Evolutionary conservation across 768 basidiomycete genomes (phyloP), one percentile per base, ranked within the genome.

Genomic region (Tephrocybe sp.): DNA sequence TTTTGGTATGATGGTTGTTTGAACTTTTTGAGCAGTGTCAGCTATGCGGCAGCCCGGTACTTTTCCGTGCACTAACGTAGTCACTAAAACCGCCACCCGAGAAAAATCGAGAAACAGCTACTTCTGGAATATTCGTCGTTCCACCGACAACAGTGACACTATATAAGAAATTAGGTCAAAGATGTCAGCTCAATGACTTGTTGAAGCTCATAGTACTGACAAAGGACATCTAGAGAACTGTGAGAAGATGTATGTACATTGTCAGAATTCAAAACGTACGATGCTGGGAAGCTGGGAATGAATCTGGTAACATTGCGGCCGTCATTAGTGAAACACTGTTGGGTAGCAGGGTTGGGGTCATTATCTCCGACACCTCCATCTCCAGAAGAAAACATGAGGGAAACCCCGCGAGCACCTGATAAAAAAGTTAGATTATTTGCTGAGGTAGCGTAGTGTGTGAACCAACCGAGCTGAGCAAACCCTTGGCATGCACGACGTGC

Each of bases 41-140:
- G 41, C 21, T 15, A 39, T 25, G 21, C 32, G 26, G 21, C 21
- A 26, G 39, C 5, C 14, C 36, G 18, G 26, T n/a, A 32, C 14
- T 38, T 17, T 52, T 37, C 36, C 32, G 11, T 36, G 15, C 49
- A 72, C 77, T 56, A 11, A 86, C 85, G 46, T 81, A 80, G 55
- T 85, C 73, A 62, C 85, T 87, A 69, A 89, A 90, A 2, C 88
- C 87, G 30, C 88, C 88, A 1, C 86, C 85, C 11, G 85, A 87
- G 70, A 88, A 85, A 55, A 67, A 70, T 2, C 62, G 57, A 24
- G 38, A 61, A 0, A 76, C 78, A 0, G 80, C 81, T 12, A 72
- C 72, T 63, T 90, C 88, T 0, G 85, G 86, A 44, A 86, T 67
- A 34, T 68, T 54, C 20, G 64, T 65, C 1, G 88, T 89, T 8